Evolutionary conservation across 2,329 filamentous ascomycete genomes (phyloP), one percentile per base, ranked within the genome.

Genomic region (Xylariaceae sp.): DNA sequence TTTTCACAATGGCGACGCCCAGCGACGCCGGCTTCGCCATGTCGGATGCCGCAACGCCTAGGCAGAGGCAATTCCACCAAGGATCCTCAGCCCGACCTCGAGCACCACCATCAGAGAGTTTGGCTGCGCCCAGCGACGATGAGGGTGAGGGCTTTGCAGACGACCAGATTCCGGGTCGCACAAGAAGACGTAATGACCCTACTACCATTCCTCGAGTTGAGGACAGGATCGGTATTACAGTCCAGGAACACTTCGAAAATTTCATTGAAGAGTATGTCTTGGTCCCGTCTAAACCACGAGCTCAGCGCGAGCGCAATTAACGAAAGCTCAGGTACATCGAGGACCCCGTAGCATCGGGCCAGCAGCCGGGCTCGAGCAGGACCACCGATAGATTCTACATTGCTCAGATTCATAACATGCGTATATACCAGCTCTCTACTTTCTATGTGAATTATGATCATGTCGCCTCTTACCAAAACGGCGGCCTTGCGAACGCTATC

Each of bases 381-480:
- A 87, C 85, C 3, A 90, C 88, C 21, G 87, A 92, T 75, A 90
- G 88, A 70, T 92, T 92, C 76, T 95, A 94, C 71, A 80, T 94
- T 53, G 88, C 88, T 43, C 90, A 92, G 73, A 91, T 95, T 63
- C 86, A 89, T 66, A 87, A 86, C 57, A 85, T 95, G 80, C 81
- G 83, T 53, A 81, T 81, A 18, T 89, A 88, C 70, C 80, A 85
- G 59, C 81, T 93, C n/a, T 93, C 90, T 1, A 94, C 90, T 5
- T 84, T 94, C 53, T 95, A 94, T 70, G 83, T 95, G 67, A 91
- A 95, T 74, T 94, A 87, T 74, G 90, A 86, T 61, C 94, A 99
- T 72, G 77, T 99, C 24, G 82, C 86, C 51, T 81, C 85, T 29
- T 88, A 87, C 71, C 86, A 89, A 65, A 88, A 92, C 62, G 90